phyloP scores from a whole-genome alignment of 2,329 filamentous ascomycete species.

The Sphaerostilbella broomeana region DNA sequence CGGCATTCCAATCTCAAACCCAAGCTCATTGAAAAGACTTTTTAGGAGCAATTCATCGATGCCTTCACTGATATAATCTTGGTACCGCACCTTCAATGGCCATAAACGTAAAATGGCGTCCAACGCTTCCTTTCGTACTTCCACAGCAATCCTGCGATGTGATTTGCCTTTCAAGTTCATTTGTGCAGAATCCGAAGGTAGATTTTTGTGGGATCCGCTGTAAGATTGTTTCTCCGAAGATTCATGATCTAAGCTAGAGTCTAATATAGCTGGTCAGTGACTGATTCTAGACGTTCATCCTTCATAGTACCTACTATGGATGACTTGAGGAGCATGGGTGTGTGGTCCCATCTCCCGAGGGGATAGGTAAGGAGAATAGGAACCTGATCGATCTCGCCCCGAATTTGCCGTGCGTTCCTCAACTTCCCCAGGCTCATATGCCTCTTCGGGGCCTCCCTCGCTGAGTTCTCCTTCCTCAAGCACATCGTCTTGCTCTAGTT shows the following conservation, averaged over 20 bases:
- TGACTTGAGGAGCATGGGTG: not conserved
- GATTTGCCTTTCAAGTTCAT: not conserved
- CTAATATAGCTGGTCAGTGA: not conserved
- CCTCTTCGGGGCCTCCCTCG: slow-evolving; percentile 57
- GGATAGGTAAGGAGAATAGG: slow-evolving; percentile 47
- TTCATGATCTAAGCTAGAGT: not conserved
- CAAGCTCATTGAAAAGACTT: slow-evolving; percentile 61
- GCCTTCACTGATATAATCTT: slow-evolving; percentile 67
- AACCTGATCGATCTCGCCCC: slow-evolving; percentile 41
- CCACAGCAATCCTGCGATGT: slow-evolving; percentile 19
- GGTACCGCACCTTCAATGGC: slow-evolving; percentile 63
- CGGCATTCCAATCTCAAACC: slow-evolving; percentile 40
- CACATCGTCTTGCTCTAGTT: slow-evolving; percentile 17
- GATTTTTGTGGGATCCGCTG: not conserved
- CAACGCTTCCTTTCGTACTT: slow-evolving; percentile 53
- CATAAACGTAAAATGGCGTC: slow-evolving; percentile 60
- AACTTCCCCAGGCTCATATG: slow-evolving; percentile 39
- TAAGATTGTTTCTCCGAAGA: not conserved
- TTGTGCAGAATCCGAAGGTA: not conserved
- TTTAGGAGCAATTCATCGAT: slow-evolving; percentile 58
- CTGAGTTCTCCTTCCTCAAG: slow-evolving; percentile 71
- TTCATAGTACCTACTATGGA: not conserved
- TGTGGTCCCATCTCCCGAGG: slow-evolving; percentile 37
- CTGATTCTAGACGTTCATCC: not conserved
- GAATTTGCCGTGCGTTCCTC: not conserved